Evolutionary conservation across 1,284 basidiomycete genomes (phyloP), one percentile per base, ranked within the genome.

Genomic region (Marasmius fiardii): DNA sequence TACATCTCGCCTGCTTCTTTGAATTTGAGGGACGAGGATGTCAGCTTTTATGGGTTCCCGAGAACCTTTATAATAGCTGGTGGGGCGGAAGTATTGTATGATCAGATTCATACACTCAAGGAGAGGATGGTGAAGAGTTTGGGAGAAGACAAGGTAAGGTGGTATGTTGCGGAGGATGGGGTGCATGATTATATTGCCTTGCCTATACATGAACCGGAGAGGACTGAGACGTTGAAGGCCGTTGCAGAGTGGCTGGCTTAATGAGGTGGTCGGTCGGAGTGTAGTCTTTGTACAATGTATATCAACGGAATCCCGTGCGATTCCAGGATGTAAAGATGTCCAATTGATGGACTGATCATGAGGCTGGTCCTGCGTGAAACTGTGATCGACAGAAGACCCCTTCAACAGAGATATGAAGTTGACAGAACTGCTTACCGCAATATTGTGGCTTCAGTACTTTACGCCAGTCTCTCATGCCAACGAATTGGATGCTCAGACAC

Each of bases 1-100:
- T 86, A 83, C 61, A 74, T 86, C 43, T 85, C 81, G 0, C 83
- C 85, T 2, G 79, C 78, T 2, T 81, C 78, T 6, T 63, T 71
- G 45, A 58, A 74, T 31, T 68, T 76, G 1, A n/a, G 20, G 39
- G 59, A 64, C n/a, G 63, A 73, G 49, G 54, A 63, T 3, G 67
- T 78, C 7, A 64, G 69, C 54, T 86, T 84, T 65, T 71, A 71
- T 26, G 76, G 72, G 18, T 83, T 84, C 65, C 84, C 84, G 1
- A 66, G 68, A 33, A 84, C 83, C 0, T 80, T 81, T 63, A 77
- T 86, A 45, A 65, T 76, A 23, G 73, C 72, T 4, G 84, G 83
- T 3, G 79, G 74, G 4, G 78, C 77, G 2, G 85, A 86, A 66
- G 65, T 78, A 7, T 65, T 82, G n/a, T 66, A 77, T 33, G 83